Conservation (phyloP, 371 early-diverging fungal species). For the Umbelopsis sp. region DNA sequence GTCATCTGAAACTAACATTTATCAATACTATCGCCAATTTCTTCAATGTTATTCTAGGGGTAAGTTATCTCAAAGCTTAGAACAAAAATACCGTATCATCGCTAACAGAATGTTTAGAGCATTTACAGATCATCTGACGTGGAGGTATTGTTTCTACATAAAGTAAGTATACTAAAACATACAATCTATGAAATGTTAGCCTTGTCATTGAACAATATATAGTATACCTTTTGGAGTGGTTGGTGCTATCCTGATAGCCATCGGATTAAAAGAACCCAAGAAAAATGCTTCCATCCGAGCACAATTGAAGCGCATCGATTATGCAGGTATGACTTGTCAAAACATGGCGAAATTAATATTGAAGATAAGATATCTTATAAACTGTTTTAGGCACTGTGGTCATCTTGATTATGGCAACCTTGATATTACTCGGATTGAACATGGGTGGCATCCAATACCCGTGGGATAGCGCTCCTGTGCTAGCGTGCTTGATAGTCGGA, state of each 20-base stretch:
- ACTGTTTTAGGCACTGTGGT: constrained; percentile 1
- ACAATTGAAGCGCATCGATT: constrained; percentile 10
- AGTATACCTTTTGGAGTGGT: constrained; percentile 17
- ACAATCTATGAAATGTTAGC: not conserved
- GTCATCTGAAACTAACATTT: too few species aligned
- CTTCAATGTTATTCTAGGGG: not conserved
- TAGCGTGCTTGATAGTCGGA: constrained; percentile 2
- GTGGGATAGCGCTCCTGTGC: constrained; percentile 14
- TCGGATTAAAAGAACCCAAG: constrained; percentile 1
- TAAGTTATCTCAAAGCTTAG: not conserved
- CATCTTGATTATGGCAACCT: constrained; percentile 11
- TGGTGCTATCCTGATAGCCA: constrained; percentile 1
- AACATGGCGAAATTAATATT: not conserved
- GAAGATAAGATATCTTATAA: not conserved
- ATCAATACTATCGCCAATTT: too few species aligned
- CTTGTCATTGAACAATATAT: too few species aligned
- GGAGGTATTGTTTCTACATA: constrained; percentile 17
- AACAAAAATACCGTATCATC: not conserved
- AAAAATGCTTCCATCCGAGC: not conserved
- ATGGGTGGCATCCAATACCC: constrained; percentile 13
- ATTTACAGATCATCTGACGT: constrained; percentile 3
- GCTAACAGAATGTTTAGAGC: constrained; percentile 1
- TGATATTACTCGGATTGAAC: constrained; percentile 16
- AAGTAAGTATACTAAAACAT: not conserved
- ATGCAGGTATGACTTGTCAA: not conserved